phyloP scores from a whole-genome alignment of 2,329 filamentous ascomycete genomes.

The Neophaeococcomyces aloes region DNA sequence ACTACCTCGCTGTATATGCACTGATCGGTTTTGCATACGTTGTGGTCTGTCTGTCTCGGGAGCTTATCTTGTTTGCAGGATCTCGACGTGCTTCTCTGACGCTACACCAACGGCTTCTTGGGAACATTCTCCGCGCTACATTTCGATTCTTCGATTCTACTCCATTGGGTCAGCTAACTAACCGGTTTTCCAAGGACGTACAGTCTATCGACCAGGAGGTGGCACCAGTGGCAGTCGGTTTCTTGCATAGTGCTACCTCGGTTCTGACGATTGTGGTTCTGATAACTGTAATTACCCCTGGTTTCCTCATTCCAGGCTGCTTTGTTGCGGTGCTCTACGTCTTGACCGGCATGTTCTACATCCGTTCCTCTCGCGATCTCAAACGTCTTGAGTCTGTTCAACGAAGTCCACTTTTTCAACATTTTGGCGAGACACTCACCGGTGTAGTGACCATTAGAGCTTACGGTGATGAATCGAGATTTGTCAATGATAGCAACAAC shows the following conservation, averaged over 20 bases:
- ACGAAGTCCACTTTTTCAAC: slow-evolving; percentile 89
- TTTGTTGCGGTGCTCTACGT: slow-evolving; percentile 80
- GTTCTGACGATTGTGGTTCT: slow-evolving; percentile 77
- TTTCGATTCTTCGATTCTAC: slow-evolving; percentile 98
- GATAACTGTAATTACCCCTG: slow-evolving; percentile 80
- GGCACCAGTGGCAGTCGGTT: slow-evolving; percentile 75
- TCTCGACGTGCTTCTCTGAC: slow-evolving; percentile 78
- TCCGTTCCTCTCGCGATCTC: slow-evolving; percentile 84
- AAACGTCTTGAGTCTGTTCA: slow-evolving; percentile 93
- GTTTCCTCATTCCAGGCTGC: slow-evolving; percentile 73
- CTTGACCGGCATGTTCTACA: slow-evolving; percentile 74
- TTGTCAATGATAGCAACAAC: slow-evolving; percentile 79
- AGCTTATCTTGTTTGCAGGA: slow-evolving; percentile 83
- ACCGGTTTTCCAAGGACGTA: slow-evolving; percentile 95
- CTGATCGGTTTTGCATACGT: slow-evolving; percentile 68
- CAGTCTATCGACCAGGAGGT: slow-evolving; percentile 94
- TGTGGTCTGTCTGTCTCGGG: slow-evolving; percentile 67
- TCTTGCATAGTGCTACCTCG: slow-evolving; percentile 54
- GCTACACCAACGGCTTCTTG: slow-evolving; percentile 69
- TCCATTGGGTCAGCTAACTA: slow-evolving; percentile 91
- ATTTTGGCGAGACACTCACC: slow-evolving; percentile 89
- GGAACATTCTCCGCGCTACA: slow-evolving; percentile 71
- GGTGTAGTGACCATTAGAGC: slow-evolving; percentile 95
- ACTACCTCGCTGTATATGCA: slow-evolving; percentile 77
- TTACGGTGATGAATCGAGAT: slow-evolving; percentile 86